A percentile compares a stretch with the other conserved stretches of the same genome.
phyloP scores from a whole-genome alignment of 2,329 filamentous ascomycete species.

The Ophiobolus disseminans region DNA sequence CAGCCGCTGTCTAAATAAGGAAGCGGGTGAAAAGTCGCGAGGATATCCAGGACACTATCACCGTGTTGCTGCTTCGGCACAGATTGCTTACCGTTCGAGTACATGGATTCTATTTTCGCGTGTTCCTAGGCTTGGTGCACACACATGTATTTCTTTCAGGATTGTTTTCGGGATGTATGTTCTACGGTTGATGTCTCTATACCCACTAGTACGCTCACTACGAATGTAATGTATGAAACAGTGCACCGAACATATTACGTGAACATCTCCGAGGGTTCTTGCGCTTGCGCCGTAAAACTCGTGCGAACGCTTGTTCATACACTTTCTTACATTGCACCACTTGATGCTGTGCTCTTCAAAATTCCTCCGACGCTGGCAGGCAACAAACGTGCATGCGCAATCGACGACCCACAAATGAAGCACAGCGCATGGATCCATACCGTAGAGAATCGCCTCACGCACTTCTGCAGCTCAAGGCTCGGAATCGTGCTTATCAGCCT shows the following conservation, averaged over 20 bases:
- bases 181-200: conserved; percentile 9
- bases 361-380: not conserved
- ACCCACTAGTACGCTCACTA: conserved; percentile 30
- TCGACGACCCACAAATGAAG: too few species aligned
- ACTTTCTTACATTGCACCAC: too few species aligned
- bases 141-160: not conserved
- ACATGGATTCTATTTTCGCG: not conserved
- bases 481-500: too few species aligned
- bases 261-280: too few species aligned
- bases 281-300: too few species aligned
- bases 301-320: too few species aligned
- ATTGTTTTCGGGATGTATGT: not conserved
- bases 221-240: conserved; percentile 16
- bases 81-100: conserved; percentile 1
- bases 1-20: conserved; percentile 22
- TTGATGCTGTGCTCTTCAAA: not conserved
- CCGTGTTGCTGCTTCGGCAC: not conserved
- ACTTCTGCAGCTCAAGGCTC: too few species aligned
- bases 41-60: not conserved
- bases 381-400: too few species aligned
- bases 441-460: too few species aligned
- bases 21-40: not conserved
- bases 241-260: not conserved
- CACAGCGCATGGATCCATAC: not conserved
- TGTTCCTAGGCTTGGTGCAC: not conserved